phyloP scores from a whole-genome alignment of 2,329 filamentous ascomycete genomes.

The Tolypocladium tropicale region DNA sequence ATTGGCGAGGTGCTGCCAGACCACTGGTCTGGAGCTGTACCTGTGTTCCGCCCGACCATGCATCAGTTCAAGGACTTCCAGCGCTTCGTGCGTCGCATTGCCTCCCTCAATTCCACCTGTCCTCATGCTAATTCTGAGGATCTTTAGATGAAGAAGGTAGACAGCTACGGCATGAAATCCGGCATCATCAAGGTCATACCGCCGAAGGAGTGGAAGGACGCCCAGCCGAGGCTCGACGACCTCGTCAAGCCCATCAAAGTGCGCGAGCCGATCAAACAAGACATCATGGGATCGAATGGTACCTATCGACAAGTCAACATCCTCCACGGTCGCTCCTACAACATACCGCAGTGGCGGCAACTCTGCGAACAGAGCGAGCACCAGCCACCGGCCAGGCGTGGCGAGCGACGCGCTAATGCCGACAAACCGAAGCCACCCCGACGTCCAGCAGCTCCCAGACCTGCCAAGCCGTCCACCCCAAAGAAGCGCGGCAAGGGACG shows the following conservation, averaged over 20 bases:
- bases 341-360: slow-evolving; percentile 89
- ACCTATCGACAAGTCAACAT: slow-evolving; percentile 97
- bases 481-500: slow-evolving; percentile 31
- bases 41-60: slow-evolving; percentile 93
- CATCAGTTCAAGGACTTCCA: slow-evolving; percentile 91
- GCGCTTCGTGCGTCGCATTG: slow-evolving; percentile 56
- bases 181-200: slow-evolving; percentile 95
- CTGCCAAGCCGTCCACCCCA: slow-evolving; percentile 19
- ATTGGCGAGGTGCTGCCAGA: slow-evolving; percentile 74
- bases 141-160: slow-evolving; percentile 63
- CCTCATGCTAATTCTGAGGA: slow-evolving; percentile 9
- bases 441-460: slow-evolving; percentile 24
- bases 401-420: slow-evolving; percentile 60
- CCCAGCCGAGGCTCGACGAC: slow-evolving; percentile 69
- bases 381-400: slow-evolving; percentile 84
- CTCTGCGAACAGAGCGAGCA: slow-evolving; percentile 92
- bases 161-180: slow-evolving; percentile 93
- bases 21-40: slow-evolving; percentile 84
- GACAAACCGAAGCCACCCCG: slow-evolving; percentile 38
- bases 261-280: slow-evolving; percentile 95
- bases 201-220: slow-evolving; percentile 83
- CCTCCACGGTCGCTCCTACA: slow-evolving; percentile 91
- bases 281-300: slow-evolving; percentile 91
- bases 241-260: slow-evolving; percentile 85
- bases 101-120: background rate